phyloP scores from a whole-genome alignment of 1,139 yeast genomes.

The Scheffersomyces illinoinensis region DNA sequence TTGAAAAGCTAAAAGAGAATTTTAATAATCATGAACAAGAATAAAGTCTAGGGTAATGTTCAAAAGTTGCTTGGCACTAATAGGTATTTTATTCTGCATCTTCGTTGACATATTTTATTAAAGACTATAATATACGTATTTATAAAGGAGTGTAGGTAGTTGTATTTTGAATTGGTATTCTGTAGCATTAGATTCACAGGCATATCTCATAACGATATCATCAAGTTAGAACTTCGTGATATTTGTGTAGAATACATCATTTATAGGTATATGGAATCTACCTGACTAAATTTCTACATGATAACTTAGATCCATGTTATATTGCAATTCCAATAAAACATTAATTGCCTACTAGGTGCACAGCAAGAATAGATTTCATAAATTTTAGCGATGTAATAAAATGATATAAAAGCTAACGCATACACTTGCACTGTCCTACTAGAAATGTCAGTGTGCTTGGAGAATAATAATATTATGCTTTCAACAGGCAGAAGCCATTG shows the following conservation, averaged over 20 bases:
- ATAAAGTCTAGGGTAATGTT: not conserved
- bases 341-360: not conserved
- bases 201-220: too few relatives aligned
- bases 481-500: not conserved
- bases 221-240: too few relatives aligned
- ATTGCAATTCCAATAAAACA: too few relatives aligned
- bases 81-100: not conserved
- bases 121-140: not conserved
- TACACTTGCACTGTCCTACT: not conserved
- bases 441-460: not conserved
- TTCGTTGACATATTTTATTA: not conserved
- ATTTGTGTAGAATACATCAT: too few relatives aligned
- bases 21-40: not conserved
- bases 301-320: not conserved
- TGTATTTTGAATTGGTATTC: not conserved
- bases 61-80: not conserved
- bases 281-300: too few relatives aligned
- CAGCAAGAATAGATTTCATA: not conserved
- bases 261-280: too few relatives aligned
- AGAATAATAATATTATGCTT: not conserved
- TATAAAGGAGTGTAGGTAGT: not conserved
- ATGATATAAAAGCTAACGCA: not conserved
- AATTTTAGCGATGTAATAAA: not conserved
- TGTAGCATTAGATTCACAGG: not conserved
- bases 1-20: not conserved